Evolutionary conservation across 2,329 filamentous ascomycete genomes (phyloP), one percentile per base, ranked within the genome.

Genomic region (Diplodia seriata): DNA sequence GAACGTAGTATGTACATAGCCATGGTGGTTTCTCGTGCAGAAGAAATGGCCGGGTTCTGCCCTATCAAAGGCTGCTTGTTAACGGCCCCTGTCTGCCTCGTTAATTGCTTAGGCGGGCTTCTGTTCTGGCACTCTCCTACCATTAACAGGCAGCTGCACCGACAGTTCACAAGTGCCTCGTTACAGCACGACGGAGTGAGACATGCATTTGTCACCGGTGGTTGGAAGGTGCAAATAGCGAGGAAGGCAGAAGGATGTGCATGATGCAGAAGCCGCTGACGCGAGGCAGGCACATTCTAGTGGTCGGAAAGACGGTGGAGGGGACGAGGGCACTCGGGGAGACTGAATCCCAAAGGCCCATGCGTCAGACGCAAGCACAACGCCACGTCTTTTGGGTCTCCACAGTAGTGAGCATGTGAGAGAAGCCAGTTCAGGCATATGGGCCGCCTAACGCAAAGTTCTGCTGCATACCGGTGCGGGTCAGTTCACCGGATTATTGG

Each of bases 171-270:
- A 38, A 47, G n/a, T 20, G 50, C 47, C 31, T 31, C 23, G 33
- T 33, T 12, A 50, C 26, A 15, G 7, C 18, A 15, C 53, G 29
- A 8, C 26, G 5, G 15, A 49, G 40, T 62, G 9, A 43, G 31
- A 26, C 38, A 36, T 18, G 47, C 43, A 51, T 63, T 63, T 26
- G 59, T 51, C 59, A 51, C 59, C 59, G 59, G 59, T 38, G 20
- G 9, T 20, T n/a, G 18, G 8, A 51, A n/a, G 5, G 11, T 26
- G 59, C 59, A 50, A 63, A 38, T 47, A 51, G 29, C 14, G 47
- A 63, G 59, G 31, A 31, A 63, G 59, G 5, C 47, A 51, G 43
- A 51, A 18, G 36, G 43, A 8, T 12, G 38, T 38, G 36, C 20
- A 26, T 51, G 43, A 29, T 14, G 57, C 15, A 50, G 23, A 20